Evolutionary conservation across 805 yeast genomes (phyloP), one percentile per base, ranked within the genome.

Genomic region (Zygotorulaspora danielsina): DNA sequence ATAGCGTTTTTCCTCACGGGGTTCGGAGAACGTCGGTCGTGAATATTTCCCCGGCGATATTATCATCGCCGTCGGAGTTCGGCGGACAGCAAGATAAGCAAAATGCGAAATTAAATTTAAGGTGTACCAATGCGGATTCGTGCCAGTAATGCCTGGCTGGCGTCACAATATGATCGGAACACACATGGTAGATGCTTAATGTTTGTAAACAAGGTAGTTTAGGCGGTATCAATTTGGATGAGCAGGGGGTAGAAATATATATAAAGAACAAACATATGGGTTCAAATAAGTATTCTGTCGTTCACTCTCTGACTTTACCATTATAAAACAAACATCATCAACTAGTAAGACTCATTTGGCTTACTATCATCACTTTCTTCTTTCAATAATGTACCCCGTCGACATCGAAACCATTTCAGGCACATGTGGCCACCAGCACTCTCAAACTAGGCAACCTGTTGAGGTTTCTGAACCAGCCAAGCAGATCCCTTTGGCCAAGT

Each of bases 391-490:
- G 45, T 38, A 37, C 32, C 45, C 45, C 32, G 45, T 42, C 32
- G 45, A 42, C 35, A 42, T 42, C 18, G 45, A 42, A 34, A 24
- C 42, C 6, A 28, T 32, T n/a, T 16, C 42, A n/a, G 34, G 36
- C 20, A 16, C 42, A 9, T 41, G 40, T 24, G 40, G 40, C 18
- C 32, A 20, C 30, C 13, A 8, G 13, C 28, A 19, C 26, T 20
- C 20, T 32, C 7, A 15, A 24, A 25, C 28, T 8, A 12, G 17
- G 24, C 9, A 21, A 8, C 9, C 10, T 8, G 7, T 21, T n/a
- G 11, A 32, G 10, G 32, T 15, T 20, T 20, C 39, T 9, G 36
- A 7, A 32, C 19, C 17, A 18, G 31, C 22, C 22, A 42, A 42
- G 29, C 19, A 34, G 9, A 37, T 38, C 9, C 36, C 34, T 8